These are phyloP conservation scores for Yamadazyma jaroonii DNA, from an alignment of 1,139 yeast genomes.

Conservation along the genomic window DNA sequence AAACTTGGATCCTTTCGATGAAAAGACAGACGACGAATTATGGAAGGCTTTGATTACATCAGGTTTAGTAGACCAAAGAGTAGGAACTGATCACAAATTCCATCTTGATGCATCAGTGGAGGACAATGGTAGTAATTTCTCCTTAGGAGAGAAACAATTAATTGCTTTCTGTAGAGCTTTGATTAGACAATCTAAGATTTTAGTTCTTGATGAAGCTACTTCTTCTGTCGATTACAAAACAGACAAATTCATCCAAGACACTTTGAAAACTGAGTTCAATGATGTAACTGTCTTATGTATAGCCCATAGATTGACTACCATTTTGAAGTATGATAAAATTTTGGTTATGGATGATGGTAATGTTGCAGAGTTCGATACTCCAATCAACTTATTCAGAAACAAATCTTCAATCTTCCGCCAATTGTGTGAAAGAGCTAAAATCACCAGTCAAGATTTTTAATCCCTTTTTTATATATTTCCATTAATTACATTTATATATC, in stretches of 20 bases:
- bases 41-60: conserved; percentile 34
- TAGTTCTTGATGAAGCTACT: conserved; percentile 56
- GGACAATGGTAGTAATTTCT: conserved; percentile 51
- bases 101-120: conserved; percentile 49
- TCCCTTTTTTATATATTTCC: not conserved
- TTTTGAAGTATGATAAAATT: conserved; percentile 35
- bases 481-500: conserved; percentile 1
- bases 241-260: conserved; percentile 47
- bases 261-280: conserved; percentile 17
- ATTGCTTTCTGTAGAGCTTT: conserved; percentile 53
- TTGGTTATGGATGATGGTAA: conserved; percentile 51
- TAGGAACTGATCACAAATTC: conserved; percentile 25
- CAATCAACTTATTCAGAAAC: conserved; percentile 34
- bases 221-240: conserved; percentile 57
- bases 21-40: conserved; percentile 28
- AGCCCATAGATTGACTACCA: conserved; percentile 36
- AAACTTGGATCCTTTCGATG: conserved; percentile 67
- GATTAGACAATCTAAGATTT: conserved; percentile 46
- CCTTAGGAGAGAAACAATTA: conserved; percentile 54
- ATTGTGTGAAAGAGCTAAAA: conserved; percentile 37
- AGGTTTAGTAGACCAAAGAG: conserved; percentile 22
- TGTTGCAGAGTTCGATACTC: conserved; percentile 47
- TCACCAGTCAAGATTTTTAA: conserved; percentile 9
- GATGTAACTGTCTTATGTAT: conserved; percentile 17
- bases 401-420: conserved; percentile 34